These are phyloP conservation scores for Primulina eburnea DNA, from an alignment of 257 asterid genomes.

Conservation along the genomic window DNA sequence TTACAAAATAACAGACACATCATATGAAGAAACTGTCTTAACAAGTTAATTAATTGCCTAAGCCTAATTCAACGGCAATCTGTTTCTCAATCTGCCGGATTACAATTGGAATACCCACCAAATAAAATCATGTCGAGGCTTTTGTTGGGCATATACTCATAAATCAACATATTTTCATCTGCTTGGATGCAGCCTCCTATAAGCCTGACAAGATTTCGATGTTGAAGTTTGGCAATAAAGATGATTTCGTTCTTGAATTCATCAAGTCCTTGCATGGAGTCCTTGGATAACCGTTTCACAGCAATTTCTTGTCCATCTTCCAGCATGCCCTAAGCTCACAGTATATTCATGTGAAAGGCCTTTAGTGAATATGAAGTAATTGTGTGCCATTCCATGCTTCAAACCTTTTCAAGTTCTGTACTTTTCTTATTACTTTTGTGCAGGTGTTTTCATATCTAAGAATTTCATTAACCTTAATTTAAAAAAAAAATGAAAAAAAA, in stretches of 20 bases:
- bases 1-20: no score
- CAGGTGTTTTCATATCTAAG: not conserved
- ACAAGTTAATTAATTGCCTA: not conserved
- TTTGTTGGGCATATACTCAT: conserved; percentile 40
- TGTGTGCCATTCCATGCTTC: not conserved
- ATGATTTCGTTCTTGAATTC: conserved; percentile 41
- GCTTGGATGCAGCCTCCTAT: conserved; percentile 37
- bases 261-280: conserved; percentile 35
- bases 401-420: not conserved
- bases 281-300: conserved; percentile 29
- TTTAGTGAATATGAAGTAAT: not conserved
- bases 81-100: not conserved
- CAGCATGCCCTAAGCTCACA: conserved; percentile 17
- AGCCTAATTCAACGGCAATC: not conserved
- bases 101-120: conserved; percentile 16
- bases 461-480: not conserved
- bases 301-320: conserved; percentile 38
- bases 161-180: conserved; percentile 31
- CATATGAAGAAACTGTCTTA: not conserved
- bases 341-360: not conserved
- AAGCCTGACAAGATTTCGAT: conserved; percentile 39
- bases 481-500: no score
- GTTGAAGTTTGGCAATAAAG: conserved; percentile 38
- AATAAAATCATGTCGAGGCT: conserved; percentile 39
- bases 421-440: not conserved